These are phyloP conservation scores for Cystobasidium sp. DNA, from an alignment of 1,284 basidiomycete species.

Conservation along the genomic window DNA sequence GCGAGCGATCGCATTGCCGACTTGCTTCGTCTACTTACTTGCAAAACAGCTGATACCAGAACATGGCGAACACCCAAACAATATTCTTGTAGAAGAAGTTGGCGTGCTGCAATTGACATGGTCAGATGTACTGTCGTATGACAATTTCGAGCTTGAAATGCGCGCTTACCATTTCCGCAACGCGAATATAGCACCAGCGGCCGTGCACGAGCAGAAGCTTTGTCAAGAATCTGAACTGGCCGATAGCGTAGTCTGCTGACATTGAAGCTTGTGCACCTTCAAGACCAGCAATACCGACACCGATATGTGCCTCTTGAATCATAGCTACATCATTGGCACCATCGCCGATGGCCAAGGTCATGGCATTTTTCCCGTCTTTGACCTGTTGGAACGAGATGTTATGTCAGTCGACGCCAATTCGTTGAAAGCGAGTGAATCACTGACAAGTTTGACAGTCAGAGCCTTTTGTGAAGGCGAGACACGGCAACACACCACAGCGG, in stretches of 20 bases:
- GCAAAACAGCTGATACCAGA: slow-evolving; percentile 92
- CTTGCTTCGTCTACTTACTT: slow-evolving; percentile 62
- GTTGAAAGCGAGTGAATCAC: too few species aligned
- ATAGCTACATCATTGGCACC: slow-evolving; percentile 95
- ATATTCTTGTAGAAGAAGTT: slow-evolving; percentile 99
- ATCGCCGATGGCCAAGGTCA: slow-evolving; percentile 96
- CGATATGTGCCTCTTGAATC: slow-evolving; percentile 98
- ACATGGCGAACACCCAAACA: slow-evolving; percentile 88
- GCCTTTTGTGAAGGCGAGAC: slow-evolving; percentile 97
- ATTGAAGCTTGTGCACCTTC: slow-evolving; percentile 98
- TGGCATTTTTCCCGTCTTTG: slow-evolving; percentile 91
- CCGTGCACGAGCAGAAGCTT: slow-evolving; percentile 92
- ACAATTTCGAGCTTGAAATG: neutral
- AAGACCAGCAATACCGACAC: slow-evolving; percentile 88
- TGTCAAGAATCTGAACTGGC: slow-evolving; percentile 90
- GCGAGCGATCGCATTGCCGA: neutral
- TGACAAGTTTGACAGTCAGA: slow-evolving; percentile 81
- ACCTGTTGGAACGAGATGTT: too few species aligned
- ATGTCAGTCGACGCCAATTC: too few species aligned
- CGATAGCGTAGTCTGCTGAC: slow-evolving; percentile 98
- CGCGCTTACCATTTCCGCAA: slow-evolving; percentile 62
- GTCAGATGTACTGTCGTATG: slow-evolving; percentile 14
- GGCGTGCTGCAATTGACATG: slow-evolving; percentile 69
- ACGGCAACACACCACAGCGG: slow-evolving; percentile 95
- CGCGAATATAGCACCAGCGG: slow-evolving; percentile 91